Evolutionary conservation across 2,329 filamentous ascomycete genomes (phyloP), one percentile per base, ranked within the genome.

Genomic region (Trichoderma sp.): DNA sequence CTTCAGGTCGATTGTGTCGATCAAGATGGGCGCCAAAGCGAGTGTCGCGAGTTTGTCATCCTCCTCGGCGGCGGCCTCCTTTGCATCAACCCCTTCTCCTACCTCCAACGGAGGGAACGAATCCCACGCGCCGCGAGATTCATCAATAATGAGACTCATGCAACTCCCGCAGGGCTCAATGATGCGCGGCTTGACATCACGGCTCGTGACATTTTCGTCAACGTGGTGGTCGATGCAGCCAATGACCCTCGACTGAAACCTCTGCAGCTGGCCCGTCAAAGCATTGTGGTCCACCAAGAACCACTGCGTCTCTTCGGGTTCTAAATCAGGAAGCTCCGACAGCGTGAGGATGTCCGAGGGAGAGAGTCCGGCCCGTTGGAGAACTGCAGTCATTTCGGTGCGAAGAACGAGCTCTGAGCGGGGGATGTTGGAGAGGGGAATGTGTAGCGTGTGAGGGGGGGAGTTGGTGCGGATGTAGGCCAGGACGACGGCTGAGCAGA

Each of bases 251-350:
- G 72, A 67, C 0, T 78, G 77, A 71, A 86, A 91, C 17, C 80
- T 75, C 44, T 74, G 76, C 17, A 94, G 78, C 15, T 77, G 71
- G 0, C 90, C 90, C 6, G 89, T 88, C 55, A 92, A 79, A 0
- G 80, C 82, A 73, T 95, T 95, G 79, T 95, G 92, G 77, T 95
- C 91, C 4, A 95, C 90, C 1, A 95, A 80, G 19, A 92, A 77
- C 90, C 90, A 93, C 57, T 79, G 80, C 1, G 89, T 89, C 54
- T 86, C 83, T 28, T 83, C 80, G 0, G 85, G 80, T 0, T 75
- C 71, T 12, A 90, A 73, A 47, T 73, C 60, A 1, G 81, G 80
- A 0, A 85, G 78, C n/a, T 83, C 80, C 4, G 79, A 80, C 15
- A 85, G 74, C 10, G 82, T 93, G 64, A 93, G 82, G 0, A 95